Evolutionary conservation across 1,139 yeast species (phyloP).

Genomic region (Saccharomyces hybrid): DNA sequence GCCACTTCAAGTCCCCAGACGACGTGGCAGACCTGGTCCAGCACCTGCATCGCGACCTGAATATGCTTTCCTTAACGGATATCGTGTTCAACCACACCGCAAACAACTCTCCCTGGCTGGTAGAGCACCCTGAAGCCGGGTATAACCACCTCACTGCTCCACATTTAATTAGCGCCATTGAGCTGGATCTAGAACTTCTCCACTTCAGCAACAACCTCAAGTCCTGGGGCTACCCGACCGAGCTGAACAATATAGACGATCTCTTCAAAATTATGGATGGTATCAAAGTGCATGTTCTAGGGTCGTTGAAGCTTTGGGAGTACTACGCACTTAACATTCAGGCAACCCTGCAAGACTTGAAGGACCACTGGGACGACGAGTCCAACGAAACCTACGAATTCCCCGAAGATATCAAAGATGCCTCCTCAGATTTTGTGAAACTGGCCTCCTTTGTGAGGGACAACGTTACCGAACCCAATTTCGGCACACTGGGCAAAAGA

Average conservation of each 20-base stretch:
- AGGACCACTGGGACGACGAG: slow-evolving; percentile 20
- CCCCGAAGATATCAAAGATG: slow-evolving; percentile 35
- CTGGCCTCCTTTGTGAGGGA: slow-evolving; percentile 47
- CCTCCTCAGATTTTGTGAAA: slow-evolving; percentile 33
- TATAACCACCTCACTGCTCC: slow-evolving; percentile 85
- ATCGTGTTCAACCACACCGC: slow-evolving; percentile 95
- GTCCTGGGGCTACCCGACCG: slow-evolving; percentile 53
- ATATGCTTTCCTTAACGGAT: slow-evolving; percentile 75
- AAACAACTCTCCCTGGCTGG: slow-evolving; percentile 76
- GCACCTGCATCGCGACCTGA: slow-evolving; percentile 47
- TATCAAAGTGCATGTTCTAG: slow-evolving; percentile 58
- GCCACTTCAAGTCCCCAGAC: slow-evolving; percentile 43
- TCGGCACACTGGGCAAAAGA: slow-evolving; percentile 41
- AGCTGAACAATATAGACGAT: slow-evolving; percentile 44
- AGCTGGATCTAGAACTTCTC: slow-evolving; percentile 60
- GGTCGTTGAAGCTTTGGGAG: slow-evolving; percentile 73
- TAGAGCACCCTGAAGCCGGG: slow-evolving; percentile 84
- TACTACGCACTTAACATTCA: slow-evolving; percentile 63
- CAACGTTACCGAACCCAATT: slow-evolving; percentile 36
- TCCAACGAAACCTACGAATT: slow-evolving; percentile 17
- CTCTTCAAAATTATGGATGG: slow-evolving; percentile 57
- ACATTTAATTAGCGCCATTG: slow-evolving; percentile 77
- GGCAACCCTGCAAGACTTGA: slow-evolving; percentile 29
- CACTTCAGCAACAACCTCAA: slow-evolving; percentile 53
- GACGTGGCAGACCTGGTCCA: slow-evolving; percentile 44